Base-by-base conservation (phyloP, 1,284 basidiomycete genomes). In the Rhodotorula sp. region DNA sequence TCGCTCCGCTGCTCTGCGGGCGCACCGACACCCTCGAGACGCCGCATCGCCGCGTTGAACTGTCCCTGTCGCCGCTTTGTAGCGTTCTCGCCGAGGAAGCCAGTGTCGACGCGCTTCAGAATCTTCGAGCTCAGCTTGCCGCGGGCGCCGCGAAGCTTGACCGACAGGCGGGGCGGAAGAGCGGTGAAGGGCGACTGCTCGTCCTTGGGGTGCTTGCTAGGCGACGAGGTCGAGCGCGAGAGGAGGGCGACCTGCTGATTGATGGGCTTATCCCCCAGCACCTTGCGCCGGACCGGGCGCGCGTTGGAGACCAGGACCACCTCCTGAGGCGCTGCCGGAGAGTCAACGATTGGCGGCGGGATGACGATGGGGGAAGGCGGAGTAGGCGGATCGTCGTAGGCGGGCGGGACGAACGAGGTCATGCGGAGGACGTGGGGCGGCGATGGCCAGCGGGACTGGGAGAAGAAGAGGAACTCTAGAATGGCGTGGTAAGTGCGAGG, bases 171-270 rank as follows among this genome's bases (percentile, higher is more conserved):
- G 9, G 73, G 73, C 9, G 73, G 73, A 2, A 72, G 65, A 20
- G 73, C 73, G 2, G 73, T 72, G 54, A 74, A 74, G 13, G 73
- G 73, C 19, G 70, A 72, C 19, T 55, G 54, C 5, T 61, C 59
- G 27, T 53, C 54, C 24, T 64, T 62, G 22, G 29, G 39, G 32
- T 27, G 10, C 52, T 24, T 53, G 22, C 57, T 58, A 20, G 57
- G 48, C 30, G 63, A 63, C 22, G 57, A 57, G 4, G 57, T 36
- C 11, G 64, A 66, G 48, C 9, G 49, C 30, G 53, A 51, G n/a
- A 51, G 49, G n/a, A n/a, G 55, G 46, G 44, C 36, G 58, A 54
- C 30, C 20, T 47, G 39, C 19, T 29, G 36, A 51, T 68, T 74
- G 51, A 64, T 39, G 3, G 68, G 29, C 60, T 72, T 70, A 5